Percentiles rank a stretch among this genome's conserved stretches.
phyloP scores from a whole-genome alignment of 225 moss, liverwort and hornwort species.

The Straminergon stramineum region DNA sequence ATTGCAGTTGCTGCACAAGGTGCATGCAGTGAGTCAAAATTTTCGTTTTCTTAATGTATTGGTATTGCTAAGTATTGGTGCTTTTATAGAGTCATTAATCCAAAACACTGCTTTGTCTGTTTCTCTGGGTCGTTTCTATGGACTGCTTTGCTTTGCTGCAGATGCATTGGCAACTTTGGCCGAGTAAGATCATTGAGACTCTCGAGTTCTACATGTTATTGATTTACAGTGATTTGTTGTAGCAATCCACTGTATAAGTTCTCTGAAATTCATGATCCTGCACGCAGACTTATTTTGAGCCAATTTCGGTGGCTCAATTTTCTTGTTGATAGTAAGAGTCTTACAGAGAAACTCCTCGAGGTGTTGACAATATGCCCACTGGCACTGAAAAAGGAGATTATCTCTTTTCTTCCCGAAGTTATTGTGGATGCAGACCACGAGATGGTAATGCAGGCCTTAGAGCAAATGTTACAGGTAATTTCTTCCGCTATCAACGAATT shows the following conservation, averaged over 20 bases:
- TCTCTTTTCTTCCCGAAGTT: constrained; percentile 80
- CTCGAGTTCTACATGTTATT: background rate
- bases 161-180: background rate
- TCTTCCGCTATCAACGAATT: background rate
- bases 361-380: constrained; percentile 75
- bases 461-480: constrained; percentile 53
- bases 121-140: background rate
- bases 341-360: constrained; percentile 73
- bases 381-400: constrained; percentile 78
- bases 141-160: background rate
- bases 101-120: background rate
- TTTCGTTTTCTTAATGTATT: background rate
- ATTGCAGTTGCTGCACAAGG: background rate
- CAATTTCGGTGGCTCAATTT: constrained; percentile 91
- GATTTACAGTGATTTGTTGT: background rate
- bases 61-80: background rate
- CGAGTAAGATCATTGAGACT: background rate
- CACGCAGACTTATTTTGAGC: constrained; percentile 66
- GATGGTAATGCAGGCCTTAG: constrained; percentile 71
- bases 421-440: constrained; percentile 82
- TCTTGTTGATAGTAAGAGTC: constrained; percentile 64
- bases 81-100: background rate
- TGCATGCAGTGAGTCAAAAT: background rate
- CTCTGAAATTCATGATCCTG: background rate
- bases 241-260: background rate